A percentile compares a stretch with the other conserved stretches of the same genome.
These are phyloP conservation scores for Yamadazyma olivae DNA, from an alignment of 805 yeast species.

Conservation along the genomic window DNA sequence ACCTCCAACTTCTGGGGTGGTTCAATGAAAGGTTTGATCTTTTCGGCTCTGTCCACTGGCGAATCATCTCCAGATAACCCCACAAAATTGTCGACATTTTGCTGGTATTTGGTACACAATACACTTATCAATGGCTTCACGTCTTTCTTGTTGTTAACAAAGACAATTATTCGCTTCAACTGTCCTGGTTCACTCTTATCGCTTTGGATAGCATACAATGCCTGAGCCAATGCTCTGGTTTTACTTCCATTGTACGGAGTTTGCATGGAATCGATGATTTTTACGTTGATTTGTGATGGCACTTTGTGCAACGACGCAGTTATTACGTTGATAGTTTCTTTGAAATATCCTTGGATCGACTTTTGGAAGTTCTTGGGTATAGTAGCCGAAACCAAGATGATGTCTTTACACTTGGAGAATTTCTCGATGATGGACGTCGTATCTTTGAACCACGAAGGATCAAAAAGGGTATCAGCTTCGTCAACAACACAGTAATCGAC, in stretches of 20 bases:
- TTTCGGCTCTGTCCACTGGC: conserved; percentile 54
- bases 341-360: conserved; percentile 58
- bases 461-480: conserved; percentile 93
- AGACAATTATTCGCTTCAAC: conserved; percentile 78
- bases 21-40: conserved; percentile 60
- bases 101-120: conserved; percentile 40
- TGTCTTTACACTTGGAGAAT: conserved; percentile 51
- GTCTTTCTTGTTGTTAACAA: conserved; percentile 72
- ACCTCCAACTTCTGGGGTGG: conserved; percentile 50
- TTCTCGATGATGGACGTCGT: conserved; percentile 57
- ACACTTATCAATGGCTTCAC: conserved; percentile 57
- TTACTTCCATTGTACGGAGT: conserved; percentile 85
- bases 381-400: conserved; percentile 86
- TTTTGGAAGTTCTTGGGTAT: conserved; percentile 75
- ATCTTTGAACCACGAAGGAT: conserved; percentile 67
- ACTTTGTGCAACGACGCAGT: conserved; percentile 83
- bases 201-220: conserved; percentile 76
- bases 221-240: conserved; percentile 82
- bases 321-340: conserved; percentile 55
- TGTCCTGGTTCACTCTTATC: conserved; percentile 78
- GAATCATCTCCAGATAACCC: conserved; percentile 68
- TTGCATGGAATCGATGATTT: conserved; percentile 70
- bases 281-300: conserved; percentile 72
- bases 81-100: conserved; percentile 44
- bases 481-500: conserved; percentile 72